phyloP scores from a whole-genome alignment of 2,329 filamentous ascomycete genomes.

The Knoxdaviesia proteae region DNA sequence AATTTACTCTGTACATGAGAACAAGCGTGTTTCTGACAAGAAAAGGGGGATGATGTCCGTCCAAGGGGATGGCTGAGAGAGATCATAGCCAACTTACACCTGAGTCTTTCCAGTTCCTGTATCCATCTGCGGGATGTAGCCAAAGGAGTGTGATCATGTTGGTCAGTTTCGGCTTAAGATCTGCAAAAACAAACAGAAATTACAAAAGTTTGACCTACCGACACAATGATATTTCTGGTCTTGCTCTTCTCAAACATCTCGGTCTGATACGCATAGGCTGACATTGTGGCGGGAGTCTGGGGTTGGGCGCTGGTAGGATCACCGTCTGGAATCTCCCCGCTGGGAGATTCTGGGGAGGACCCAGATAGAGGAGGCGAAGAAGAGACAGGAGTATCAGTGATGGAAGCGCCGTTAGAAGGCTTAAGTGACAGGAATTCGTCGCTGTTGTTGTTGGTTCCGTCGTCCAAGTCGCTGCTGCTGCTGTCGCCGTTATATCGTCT shows the following conservation, averaged over 20 bases:
- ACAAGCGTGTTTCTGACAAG: neutral
- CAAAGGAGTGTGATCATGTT: neutral
- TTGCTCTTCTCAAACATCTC: conserved; percentile 59
- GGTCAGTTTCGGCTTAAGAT: neutral
- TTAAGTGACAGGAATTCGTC: too few species aligned
- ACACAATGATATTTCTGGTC: conserved; percentile 49
- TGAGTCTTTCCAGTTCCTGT: conserved; percentile 64
- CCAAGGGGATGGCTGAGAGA: neutral
- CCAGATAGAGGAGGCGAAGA: too few species aligned
- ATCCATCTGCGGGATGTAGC: conserved; percentile 37
- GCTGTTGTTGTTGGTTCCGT: too few species aligned
- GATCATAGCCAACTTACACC: conserved; percentile 30
- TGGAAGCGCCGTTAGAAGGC: too few species aligned
- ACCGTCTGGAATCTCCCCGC: neutral
- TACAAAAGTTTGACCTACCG: conserved; percentile 23
- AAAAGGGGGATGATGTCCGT: neutral
- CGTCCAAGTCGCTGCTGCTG: too few species aligned
- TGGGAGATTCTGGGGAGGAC: too few species aligned
- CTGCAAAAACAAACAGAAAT: conserved; percentile 3
- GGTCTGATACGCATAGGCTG: conserved; percentile 43
- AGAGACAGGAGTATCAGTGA: too few species aligned
- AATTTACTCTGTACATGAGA: neutral
- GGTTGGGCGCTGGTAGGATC: neutral
- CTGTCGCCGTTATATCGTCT: too few species aligned
- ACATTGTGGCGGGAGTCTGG: conserved; percentile 12